Evolutionary conservation across 805 yeast genomes (phyloP), one percentile per base, ranked within the genome.

Genomic region (Metschnikowia cerradonensis): DNA sequence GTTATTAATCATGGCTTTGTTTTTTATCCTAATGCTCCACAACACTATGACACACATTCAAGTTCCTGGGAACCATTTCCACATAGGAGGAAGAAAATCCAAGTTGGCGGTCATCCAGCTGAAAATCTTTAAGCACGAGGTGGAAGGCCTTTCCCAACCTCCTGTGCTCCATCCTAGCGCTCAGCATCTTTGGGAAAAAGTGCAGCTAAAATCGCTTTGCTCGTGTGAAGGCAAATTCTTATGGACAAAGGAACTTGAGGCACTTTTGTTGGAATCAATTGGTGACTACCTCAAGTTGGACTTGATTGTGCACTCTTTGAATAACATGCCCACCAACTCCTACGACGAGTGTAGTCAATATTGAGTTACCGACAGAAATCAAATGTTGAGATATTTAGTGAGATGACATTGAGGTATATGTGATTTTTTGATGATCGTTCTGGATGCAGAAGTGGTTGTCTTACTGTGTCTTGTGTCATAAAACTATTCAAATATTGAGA

Each of bases 201-300:
- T 87, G 31, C 94, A 83, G 64, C 79, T 78, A 62, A 84, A 82
- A 64, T 96, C 99, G 6, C 75, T 94, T 45, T 94, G 92, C 67
- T 81, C 96, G 3, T 94, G 94, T 70, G 98, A 97, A 40, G 99
- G 98, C 23, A 94, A 94, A 67, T 83, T 97, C 0, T 68, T 94
- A 20, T 94, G 99, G 99, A 94, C 99, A 2, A 88, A 88, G 64
- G 99, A 94, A 69, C 76, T 94, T 50, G 99, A 94, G 69, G 84
- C 83, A 20, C 71, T 90, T 44, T 72, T 92, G 36, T 77, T 86
- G 56, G 79, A 78, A 54, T 74, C 78, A 41, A 76, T 82, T 23
- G 91, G 86, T 30, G 73, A 70, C 44, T 83, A 75, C 58, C 84
- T 86, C 48, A 77, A 83, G 68, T 74, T 92, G 45, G 97, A 94